These are phyloP conservation scores for Penicillium lividum DNA, from an alignment of 495 filamentous ascomycete species.

Conservation along the genomic window DNA sequence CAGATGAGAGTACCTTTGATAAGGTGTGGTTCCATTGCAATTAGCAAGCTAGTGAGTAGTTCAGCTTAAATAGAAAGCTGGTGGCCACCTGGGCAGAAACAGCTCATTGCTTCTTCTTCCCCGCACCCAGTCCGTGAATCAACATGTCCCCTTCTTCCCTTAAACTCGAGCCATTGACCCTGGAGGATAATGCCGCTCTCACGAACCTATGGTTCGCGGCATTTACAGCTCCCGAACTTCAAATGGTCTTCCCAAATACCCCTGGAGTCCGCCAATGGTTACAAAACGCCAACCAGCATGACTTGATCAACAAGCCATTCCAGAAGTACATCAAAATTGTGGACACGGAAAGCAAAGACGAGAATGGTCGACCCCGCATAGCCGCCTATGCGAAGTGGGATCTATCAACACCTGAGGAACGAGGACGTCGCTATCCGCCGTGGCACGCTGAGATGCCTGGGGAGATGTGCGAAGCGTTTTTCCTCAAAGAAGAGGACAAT, in stretches of 20 bases:
- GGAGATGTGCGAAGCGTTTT: conserved; percentile 20
- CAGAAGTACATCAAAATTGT: conserved; percentile 32
- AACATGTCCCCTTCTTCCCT: neutral
- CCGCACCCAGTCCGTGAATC: neutral
- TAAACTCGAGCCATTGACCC: conserved; percentile 5
- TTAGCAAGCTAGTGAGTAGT: neutral
- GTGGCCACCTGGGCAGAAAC: neutral
- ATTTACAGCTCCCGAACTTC: conserved; percentile 8
- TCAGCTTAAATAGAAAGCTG: neutral
- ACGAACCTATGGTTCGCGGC: conserved; percentile 7
- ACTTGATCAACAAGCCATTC: conserved; percentile 25
- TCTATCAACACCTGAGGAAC: conserved; percentile 21
- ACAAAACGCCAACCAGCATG: conserved; percentile 18
- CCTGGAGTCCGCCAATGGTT: conserved; percentile 29
- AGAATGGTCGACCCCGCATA: conserved; percentile 20
- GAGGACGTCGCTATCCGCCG: conserved; percentile 28
- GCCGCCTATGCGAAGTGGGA: conserved; percentile 35
- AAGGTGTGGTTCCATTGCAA: neutral
- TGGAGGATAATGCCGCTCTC: conserved; percentile 6
- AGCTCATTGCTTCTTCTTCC: neutral
- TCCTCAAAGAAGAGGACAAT: conserved; percentile 17
- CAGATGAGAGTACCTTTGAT: too few relatives aligned
- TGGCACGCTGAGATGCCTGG: conserved; percentile 26
- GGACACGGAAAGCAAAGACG: conserved; percentile 19
- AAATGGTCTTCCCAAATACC: conserved; percentile 27